Percentiles rank a stretch among this genome's conserved stretches.
These are phyloP conservation scores for Tuber umbilicatum DNA, from an alignment of 495 filamentous ascomycete species.

Conservation along the genomic window DNA sequence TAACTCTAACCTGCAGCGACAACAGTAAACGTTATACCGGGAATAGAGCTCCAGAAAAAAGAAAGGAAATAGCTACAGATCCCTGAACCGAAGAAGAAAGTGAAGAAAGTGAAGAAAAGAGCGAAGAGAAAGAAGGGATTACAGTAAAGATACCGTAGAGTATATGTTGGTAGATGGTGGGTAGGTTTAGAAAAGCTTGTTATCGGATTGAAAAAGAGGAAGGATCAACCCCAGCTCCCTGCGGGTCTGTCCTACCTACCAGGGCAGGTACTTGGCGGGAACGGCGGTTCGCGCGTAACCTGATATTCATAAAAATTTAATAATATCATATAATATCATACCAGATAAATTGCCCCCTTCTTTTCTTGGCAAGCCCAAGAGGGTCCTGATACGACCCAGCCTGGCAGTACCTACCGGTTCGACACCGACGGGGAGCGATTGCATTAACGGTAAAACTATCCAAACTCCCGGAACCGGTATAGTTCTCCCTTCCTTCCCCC, in stretches of 20 bases:
- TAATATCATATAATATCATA: not conserved
- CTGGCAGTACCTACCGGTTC: not conserved
- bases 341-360: not conserved
- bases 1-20: not conserved
- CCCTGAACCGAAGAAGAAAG: not conserved
- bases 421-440: not conserved
- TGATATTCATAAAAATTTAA: not conserved
- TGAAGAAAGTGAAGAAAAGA: not conserved
- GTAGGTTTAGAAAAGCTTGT: not conserved
- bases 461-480: not conserved
- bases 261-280: not conserved
- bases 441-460: not conserved
- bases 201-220: not conserved
- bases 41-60: not conserved
- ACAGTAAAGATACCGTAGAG: not conserved
- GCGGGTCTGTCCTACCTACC: not conserved
- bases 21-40: not conserved
- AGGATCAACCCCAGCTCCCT: not conserved
- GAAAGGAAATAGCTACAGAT: not conserved
- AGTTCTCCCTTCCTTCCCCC: not conserved
- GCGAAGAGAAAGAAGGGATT: not conserved
- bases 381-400: not conserved
- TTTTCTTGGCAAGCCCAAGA: not conserved
- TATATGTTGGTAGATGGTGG: not conserved
- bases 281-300: conserved; percentile 1